Conservation (phyloP, 345 rosid species). For the Linum trigynum region DNA sequence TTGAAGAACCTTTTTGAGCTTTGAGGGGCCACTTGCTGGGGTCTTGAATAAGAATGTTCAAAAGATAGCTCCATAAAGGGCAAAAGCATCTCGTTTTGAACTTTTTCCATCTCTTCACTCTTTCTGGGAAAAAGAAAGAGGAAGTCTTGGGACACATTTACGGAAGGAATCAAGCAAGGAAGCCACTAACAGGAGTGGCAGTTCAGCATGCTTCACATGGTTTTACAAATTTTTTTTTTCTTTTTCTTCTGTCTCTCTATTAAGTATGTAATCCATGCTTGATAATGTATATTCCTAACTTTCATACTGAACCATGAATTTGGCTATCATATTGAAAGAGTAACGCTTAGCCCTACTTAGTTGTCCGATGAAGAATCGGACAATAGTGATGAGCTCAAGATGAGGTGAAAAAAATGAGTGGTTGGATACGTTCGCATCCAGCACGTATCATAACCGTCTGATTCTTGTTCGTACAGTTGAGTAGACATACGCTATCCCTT, state of each 20-base stretch:
- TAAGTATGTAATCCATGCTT: neutral
- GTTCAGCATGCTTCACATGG: conserved; percentile 4
- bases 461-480: no score
- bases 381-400: no score
- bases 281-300: conserved; percentile 14
- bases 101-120: neutral
- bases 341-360: no score
- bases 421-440: no score
- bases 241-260: neutral
- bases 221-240: neutral
- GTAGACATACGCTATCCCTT: no score
- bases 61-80: neutral
- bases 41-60: neutral
- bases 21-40: neutral
- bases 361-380: no score
- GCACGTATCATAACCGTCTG: no score
- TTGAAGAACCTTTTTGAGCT: neutral
- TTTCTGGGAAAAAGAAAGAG: neutral
- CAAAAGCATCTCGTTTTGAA: neutral
- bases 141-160: conserved; percentile 12
- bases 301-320: neutral
- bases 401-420: no score
- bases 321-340: no score
- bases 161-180: conserved; percentile 27
- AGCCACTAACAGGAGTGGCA: conserved; percentile 9